Conservation (phyloP, 164 flowering plant genomes). For the Paratinospora sagittata region DNA sequence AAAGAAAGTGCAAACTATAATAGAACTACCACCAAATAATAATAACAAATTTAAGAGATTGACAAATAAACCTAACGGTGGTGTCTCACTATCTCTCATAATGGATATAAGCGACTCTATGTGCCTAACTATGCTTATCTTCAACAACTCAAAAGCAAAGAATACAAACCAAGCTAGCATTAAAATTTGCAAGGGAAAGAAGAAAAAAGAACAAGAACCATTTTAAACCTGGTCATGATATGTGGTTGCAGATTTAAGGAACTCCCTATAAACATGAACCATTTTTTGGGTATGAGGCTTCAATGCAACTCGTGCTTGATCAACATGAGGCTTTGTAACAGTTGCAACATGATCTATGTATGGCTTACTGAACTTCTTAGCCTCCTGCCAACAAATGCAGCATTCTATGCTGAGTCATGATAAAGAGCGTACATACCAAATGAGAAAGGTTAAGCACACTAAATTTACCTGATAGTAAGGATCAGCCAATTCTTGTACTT, state of each 20-base stretch:
- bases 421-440: not conserved
- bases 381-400: slow-evolving; percentile 44
- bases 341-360: slow-evolving; percentile 60
- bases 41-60: too few species aligned
- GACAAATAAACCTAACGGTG: too few species aligned
- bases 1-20: not conserved
- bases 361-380: slow-evolving; percentile 69
- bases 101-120: too few species aligned
- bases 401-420: not conserved
- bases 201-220: not conserved
- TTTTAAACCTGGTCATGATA: slow-evolving; percentile 65
- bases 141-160: too few species aligned
- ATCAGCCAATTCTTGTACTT: slow-evolving; percentile 51
- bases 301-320: slow-evolving; percentile 45
- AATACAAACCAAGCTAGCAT: not conserved
- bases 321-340: slow-evolving; percentile 72
- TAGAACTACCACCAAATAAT: not conserved
- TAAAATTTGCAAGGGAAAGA: not conserved
- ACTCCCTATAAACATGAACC: slow-evolving; percentile 48
- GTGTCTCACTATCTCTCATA: too few species aligned
- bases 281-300: slow-evolving; percentile 66
- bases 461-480: slow-evolving; percentile 77
- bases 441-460: not conserved
- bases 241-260: slow-evolving; percentile 52
- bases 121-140: too few species aligned